Conservation (phyloP, 176 grass and related monocot species). For the Bonia amplexicaulis region DNA sequence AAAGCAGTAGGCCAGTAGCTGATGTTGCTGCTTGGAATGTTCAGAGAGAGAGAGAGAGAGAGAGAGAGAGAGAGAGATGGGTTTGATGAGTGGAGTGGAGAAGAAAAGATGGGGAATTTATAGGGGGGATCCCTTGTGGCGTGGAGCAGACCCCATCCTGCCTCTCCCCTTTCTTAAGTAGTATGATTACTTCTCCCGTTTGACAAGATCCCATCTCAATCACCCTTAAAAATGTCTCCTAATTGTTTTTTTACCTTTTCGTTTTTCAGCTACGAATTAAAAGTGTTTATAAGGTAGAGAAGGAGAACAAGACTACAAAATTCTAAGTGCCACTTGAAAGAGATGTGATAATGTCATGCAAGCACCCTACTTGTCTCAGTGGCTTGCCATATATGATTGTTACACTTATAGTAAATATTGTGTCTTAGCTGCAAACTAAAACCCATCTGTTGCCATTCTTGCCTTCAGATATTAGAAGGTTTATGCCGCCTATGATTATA, state of each 20-base stretch:
- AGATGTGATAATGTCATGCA: not conserved
- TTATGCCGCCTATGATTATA: not conserved
- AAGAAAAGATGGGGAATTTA: conserved; percentile 49
- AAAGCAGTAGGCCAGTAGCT: not conserved
- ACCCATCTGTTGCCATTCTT: not conserved
- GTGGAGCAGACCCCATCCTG: conserved; percentile 46
- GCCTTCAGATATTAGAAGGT: not conserved
- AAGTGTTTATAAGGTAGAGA: not conserved
- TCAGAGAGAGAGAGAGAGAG: conserved; percentile 2
- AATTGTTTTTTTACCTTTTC: not conserved
- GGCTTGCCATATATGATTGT: not conserved
- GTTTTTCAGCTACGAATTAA: not conserved
- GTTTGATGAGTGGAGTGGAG: conserved; percentile 40
- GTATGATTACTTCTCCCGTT: conserved; percentile 44
- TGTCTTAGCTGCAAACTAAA: not conserved
- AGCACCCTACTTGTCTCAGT: not conserved
- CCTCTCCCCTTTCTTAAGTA: conserved; percentile 23
- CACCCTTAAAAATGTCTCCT: not conserved
- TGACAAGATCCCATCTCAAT: conserved; percentile 29
- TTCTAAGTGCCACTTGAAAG: not conserved
- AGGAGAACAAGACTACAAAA: not conserved
- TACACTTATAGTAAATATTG: not conserved
- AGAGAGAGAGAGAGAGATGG: not conserved
- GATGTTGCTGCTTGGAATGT: not conserved
- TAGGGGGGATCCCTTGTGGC: conserved; percentile 32